phyloP scores from a whole-genome alignment of 768 basidiomycete genomes.

The Chlorophyllum brunneum region DNA sequence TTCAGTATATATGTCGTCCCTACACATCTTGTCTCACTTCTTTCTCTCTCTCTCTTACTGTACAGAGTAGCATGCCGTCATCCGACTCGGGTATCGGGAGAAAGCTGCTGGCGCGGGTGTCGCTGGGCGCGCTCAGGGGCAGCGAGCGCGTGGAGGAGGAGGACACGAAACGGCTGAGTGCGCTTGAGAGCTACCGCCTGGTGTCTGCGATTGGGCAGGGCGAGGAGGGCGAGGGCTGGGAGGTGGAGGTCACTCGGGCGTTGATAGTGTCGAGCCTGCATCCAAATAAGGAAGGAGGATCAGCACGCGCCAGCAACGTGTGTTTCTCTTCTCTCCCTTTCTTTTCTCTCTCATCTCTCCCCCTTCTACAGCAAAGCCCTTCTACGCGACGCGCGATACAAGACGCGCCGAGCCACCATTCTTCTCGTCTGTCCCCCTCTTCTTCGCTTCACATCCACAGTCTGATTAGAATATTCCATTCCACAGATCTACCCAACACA shows the following conservation, averaged over 20 bases:
- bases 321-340: constrained; percentile 18
- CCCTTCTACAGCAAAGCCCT: constrained; percentile 23
- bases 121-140: not conserved
- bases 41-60: constrained; percentile 12
- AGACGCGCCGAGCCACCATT: constrained; percentile 10
- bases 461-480: no score
- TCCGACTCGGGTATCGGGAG: not conserved
- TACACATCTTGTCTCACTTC: not conserved
- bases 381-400: constrained; percentile 26
- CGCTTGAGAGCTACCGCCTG: constrained; percentile 2
- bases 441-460: no score
- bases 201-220: not conserved
- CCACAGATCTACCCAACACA: no score
- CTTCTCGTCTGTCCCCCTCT: no score
- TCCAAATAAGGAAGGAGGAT: constrained; percentile 1
- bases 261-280: not conserved
- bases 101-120: not conserved
- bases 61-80: not conserved
- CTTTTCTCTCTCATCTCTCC: constrained; percentile 16
- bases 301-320: constrained; percentile 5
- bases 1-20: no score
- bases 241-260: constrained; percentile 1
- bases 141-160: not conserved
- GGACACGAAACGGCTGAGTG: not conserved
- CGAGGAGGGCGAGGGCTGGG: not conserved